Percentiles rank a stretch among this genome's conserved stretches.
phyloP scores from a whole-genome alignment of 83 land plant genomes.

The Thuja plicata region DNA sequence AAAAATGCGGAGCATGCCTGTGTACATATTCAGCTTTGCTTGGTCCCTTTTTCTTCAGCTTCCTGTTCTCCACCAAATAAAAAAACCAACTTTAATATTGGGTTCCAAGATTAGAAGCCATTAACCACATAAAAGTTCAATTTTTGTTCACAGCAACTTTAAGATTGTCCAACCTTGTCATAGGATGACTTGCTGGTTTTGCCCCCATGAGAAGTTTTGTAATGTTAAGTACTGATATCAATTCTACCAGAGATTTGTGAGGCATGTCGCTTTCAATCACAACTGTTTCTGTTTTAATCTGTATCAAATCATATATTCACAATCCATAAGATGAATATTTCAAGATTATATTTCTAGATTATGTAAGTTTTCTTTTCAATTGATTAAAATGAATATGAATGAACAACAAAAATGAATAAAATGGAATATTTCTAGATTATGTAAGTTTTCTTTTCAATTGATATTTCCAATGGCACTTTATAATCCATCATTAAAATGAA shows the following conservation, averaged over 20 bases:
- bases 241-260: conserved; percentile 39
- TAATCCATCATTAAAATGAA: neutral
- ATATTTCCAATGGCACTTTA: no score
- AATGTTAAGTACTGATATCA: conserved; percentile 48
- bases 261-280: conserved; percentile 50
- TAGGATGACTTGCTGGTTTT: conserved; percentile 23
- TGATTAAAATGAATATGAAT: no score
- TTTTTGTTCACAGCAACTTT: neutral
- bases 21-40: conserved; percentile 40
- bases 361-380: no score
- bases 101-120: neutral
- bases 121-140: neutral
- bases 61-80: conserved; percentile 12
- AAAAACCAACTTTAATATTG: neutral
- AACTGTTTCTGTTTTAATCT: conserved; percentile 47
- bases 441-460: no score
- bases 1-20: conserved; percentile 36
- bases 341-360: no score
- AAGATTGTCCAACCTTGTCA: conserved; percentile 19
- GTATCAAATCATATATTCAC: neutral
- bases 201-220: conserved; percentile 42
- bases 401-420: neutral
- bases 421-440: no score
- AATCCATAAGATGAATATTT: no score
- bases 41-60: conserved; percentile 25